These are phyloP conservation scores for Allium sativum DNA, from an alignment of 106 monocot species.

Conservation along the genomic window DNA sequence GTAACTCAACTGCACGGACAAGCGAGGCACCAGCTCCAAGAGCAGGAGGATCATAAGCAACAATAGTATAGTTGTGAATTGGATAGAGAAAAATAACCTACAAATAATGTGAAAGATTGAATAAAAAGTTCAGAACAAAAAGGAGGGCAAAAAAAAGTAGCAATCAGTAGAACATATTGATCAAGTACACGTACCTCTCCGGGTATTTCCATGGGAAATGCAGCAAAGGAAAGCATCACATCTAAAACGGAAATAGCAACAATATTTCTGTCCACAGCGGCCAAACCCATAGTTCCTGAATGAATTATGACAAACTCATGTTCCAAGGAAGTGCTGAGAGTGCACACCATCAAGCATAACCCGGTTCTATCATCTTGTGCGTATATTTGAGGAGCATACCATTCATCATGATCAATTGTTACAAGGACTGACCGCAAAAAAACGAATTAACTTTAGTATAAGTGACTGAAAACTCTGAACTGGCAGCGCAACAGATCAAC, in stretches of 20 bases:
- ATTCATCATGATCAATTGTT: no score
- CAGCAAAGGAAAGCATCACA: slow-evolving; percentile 93
- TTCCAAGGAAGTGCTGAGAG: slow-evolving; percentile 89
- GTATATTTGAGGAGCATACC: no score
- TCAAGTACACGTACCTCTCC: slow-evolving; percentile 49
- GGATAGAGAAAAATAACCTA: slow-evolving; percentile 98
- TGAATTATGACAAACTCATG: slow-evolving; percentile 81
- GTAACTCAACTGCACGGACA: slow-evolving; percentile 76
- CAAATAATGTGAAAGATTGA: no score
- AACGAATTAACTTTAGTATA: no score
- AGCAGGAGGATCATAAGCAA: slow-evolving; percentile 88
- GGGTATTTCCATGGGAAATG: slow-evolving; percentile 95
- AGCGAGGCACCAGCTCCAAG: slow-evolving; percentile 71
- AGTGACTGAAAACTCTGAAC: no score
- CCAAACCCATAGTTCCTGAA: slow-evolving; percentile 71
- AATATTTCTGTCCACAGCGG: slow-evolving; percentile 75
- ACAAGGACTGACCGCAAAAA: no score
- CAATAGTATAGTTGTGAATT: slow-evolving; percentile 89
- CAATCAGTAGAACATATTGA: slow-evolving; percentile 7
- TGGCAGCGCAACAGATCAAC: no score
- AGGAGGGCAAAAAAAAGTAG: neutral
- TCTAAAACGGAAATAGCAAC: slow-evolving; percentile 81
- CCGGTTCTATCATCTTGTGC: no score
- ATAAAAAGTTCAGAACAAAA: no score
- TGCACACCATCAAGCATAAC: slow-evolving; percentile 97